Percentiles rank a stretch among this genome's conserved stretches.
phyloP scores from a whole-genome alignment of 495 filamentous ascomycete genomes.

The Parathielavia appendiculata region DNA sequence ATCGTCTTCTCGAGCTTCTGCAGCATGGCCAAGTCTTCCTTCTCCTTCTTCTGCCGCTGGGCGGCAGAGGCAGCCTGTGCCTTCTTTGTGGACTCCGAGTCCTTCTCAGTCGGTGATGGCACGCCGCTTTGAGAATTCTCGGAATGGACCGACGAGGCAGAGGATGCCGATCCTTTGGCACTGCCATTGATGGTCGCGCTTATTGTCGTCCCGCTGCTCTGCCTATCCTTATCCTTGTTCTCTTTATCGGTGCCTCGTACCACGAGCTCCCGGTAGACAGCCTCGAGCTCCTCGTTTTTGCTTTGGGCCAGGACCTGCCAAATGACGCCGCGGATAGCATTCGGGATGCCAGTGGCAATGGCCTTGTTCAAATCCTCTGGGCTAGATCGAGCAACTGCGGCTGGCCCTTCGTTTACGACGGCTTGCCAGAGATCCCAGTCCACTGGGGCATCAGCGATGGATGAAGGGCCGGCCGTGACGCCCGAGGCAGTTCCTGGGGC shows the following conservation, averaged over 20 bases:
- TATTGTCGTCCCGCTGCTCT: conserved; percentile 45
- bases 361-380: conserved; percentile 83
- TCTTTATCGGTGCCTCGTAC: conserved; percentile 75
- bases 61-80: conserved; percentile 59
- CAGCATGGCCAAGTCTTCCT: conserved; percentile 64
- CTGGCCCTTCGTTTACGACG: conserved; percentile 87
- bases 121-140: conserved; percentile 63
- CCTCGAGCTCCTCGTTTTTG: conserved; percentile 83
- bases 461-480: conserved; percentile 63
- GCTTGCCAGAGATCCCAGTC: conserved; percentile 98
- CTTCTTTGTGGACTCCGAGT: conserved; percentile 60
- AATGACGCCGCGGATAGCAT: conserved; percentile 89
- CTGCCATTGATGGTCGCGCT: conserved; percentile 37
- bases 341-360: conserved; percentile 89
- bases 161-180: conserved; percentile 65
- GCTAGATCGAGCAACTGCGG: conserved; percentile 76
- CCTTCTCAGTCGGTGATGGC: conserved; percentile 55
- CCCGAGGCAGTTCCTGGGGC: conserved; percentile 81
- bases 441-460: conserved; percentile 61
- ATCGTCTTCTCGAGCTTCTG: conserved; percentile 89
- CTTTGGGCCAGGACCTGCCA: conserved; percentile 97
- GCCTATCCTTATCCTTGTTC: conserved; percentile 63
- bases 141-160: conserved; percentile 76
- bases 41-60: conserved; percentile 67
- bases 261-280: conserved; percentile 79